Base-by-base conservation (phyloP, 164 flowering plant species). In the Sextonia rubra region DNA sequence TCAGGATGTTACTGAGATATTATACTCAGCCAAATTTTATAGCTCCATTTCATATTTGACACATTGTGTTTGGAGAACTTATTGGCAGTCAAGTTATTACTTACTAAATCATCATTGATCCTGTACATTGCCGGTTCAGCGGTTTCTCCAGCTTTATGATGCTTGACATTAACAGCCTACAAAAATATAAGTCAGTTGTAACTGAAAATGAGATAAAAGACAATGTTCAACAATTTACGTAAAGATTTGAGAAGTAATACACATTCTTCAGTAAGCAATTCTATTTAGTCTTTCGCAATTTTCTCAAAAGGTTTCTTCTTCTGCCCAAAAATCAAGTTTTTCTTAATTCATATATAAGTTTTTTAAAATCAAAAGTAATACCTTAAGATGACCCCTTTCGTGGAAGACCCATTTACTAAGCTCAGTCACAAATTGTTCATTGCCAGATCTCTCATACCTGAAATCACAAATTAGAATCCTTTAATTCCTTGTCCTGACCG, bases 371-470 rank as follows among this genome's bases (percentile, higher is more conserved):
- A n/a, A n/a, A n/a, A n/a, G n/a, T n/a, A n/a, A n/a, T n/a, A 95
- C 98, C 97, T 96, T 96, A 26, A 93, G 90, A 84, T 93, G 98
- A 22, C 98, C 97, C 67, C 97, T 93, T 82, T 93, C 99, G 74
- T 93, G 98, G 93, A 96, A 96, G 69, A 96, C 85, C 99, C 99
- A 96, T 86, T 89, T 96, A 92, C 97, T 93, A 66, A 92, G 80
- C 83, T 93, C 99, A 78, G 90, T 87, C 62, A 82, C 78, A 83
- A 96, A 92, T 77, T 93, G 99, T 81, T 96, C 92, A 78, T 96
- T 96, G 1, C 98, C 99, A 76, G 97, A 88, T 84, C 89, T 93
- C 61, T 80, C 91, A 75, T 86, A 84, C 75, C 99, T 95, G 95
- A 30, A 48, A 73, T 48, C 77, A 80, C 61, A 80, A 70, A 25